Conservation (phyloP, 1,284 basidiomycete genomes). For the Rhizoctonia solani region DNA sequence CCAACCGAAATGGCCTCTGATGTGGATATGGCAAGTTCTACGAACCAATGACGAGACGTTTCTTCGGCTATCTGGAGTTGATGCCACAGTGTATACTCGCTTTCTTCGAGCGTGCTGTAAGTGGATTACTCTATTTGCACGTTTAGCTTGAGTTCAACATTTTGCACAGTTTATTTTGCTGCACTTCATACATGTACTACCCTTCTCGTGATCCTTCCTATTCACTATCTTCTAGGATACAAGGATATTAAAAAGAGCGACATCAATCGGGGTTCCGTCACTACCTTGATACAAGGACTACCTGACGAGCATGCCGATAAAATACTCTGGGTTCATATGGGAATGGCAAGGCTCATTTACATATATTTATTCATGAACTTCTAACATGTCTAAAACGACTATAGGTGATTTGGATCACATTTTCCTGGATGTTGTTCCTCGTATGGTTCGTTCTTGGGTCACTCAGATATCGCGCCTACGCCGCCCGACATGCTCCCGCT, state of each 20-base stretch:
- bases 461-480: conserved; percentile 57
- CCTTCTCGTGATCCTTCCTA: conserved; percentile 75
- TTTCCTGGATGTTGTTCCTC: conserved; percentile 76
- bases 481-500: conserved; percentile 27
- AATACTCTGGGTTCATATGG: conserved; percentile 83
- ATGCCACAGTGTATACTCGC: conserved; percentile 77
- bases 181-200: conserved; percentile 74
- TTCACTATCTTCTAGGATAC: conserved; percentile 80
- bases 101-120: conserved; percentile 67
- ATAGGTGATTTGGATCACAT: conserved; percentile 71
- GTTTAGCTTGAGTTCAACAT: background rate
- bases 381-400: background rate
- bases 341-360: conserved; percentile 48
- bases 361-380: background rate
- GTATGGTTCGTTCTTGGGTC: conserved; percentile 80
- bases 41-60: conserved; percentile 66
- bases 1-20: conserved; percentile 61
- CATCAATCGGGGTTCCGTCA: conserved; percentile 86
- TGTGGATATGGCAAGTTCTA: conserved; percentile 71
- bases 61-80: conserved; percentile 73
- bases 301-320: conserved; percentile 54
- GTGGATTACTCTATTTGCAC: background rate
- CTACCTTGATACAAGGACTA: conserved; percentile 68
- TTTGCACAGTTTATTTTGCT: conserved; percentile 60
- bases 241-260: conserved; percentile 38